Conservation (phyloP, 2,329 filamentous ascomycete genomes). For the Monosporascus sp. region DNA sequence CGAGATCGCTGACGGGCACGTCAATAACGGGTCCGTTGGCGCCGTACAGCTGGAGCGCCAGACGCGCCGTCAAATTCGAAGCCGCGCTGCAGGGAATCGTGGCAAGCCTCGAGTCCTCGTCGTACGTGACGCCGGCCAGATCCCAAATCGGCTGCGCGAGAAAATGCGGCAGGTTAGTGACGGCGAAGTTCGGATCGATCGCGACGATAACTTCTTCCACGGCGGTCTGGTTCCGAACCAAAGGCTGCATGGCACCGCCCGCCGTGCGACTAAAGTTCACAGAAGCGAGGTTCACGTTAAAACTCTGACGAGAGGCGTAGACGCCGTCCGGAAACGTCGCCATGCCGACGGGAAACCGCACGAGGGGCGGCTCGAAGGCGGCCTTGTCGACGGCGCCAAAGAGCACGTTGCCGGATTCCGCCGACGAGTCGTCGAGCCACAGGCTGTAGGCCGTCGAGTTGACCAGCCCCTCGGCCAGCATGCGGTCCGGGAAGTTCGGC, state of each 20-base stretch:
- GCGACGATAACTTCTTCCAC: conserved; percentile 1
- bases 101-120: conserved; percentile 3
- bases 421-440: conserved; percentile 24
- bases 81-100: conserved; percentile 21
- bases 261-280: conserved; percentile 3
- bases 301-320: not conserved
- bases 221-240: conserved; percentile 5
- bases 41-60: conserved; percentile 22
- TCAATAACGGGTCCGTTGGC: conserved; percentile 21
- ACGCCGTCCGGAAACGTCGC: not conserved
- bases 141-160: conserved; percentile 21
- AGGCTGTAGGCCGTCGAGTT: conserved; percentile 25
- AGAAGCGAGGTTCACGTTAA: not conserved
- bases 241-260: not conserved
- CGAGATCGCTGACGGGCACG: conserved; percentile 21
- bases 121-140: conserved; percentile 20
- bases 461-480: conserved; percentile 21
- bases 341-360: conserved; percentile 9
- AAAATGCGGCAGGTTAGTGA: conserved; percentile 11
- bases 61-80: conserved; percentile 11
- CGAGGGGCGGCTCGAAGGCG: conserved; percentile 18
- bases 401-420: conserved; percentile 21
- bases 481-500: conserved; percentile 18
- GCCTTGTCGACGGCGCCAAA: conserved; percentile 27
- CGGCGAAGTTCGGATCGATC: conserved; percentile 4